Base-by-base conservation (phyloP, 352 stramenopile genomes). In the Phytophthora agathidicida region DNA sequence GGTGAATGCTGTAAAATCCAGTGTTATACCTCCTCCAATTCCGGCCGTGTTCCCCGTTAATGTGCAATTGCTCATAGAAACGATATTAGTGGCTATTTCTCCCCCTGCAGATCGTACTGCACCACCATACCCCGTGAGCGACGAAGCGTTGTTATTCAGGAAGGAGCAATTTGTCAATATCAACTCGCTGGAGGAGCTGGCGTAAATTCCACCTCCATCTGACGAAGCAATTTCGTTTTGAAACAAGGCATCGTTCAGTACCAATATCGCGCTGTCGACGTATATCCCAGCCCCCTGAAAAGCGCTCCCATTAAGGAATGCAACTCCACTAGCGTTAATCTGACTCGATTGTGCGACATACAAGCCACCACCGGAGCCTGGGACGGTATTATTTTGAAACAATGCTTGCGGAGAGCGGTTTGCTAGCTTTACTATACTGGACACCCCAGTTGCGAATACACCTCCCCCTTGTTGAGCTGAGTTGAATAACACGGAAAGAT, bases 201-300 rank as follows among this genome's bases (percentile, higher is more conserved):
- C 54, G 37, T 59, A 82, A 8, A 82, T 49, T 1, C 70, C 73
- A 17, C 62, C 70, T 7, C 73, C 73, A 26, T 43, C 36, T 4
- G 35, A 52, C 3, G n/a, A n/a, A n/a, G 62, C 67, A 30, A 41
- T 43, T 28, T 52, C 58, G 20, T 56, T 54, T 36, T 50, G 33
- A 54, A 73, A 47, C 7, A 33, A 22, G 0, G 66, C 53, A 8
- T 70, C 43, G 2, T 24, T 43, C 1, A 82, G 35, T 9, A 23
- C 23, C 41, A 82, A 45, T 5, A 5, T 19, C 2, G 57, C 56
- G 2, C 43, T 39, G 11, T 67, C 59, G 1, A 80, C 45, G 13
- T 58, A 73, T 37, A 82, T 36, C 5, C 70, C 70, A 17, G 66
- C 70, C 0, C 73, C 70, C 3, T 32, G 41, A 26, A 27, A 39